Conservation (phyloP, 2,329 filamentous ascomycete species). For the Zopfia rhizophila region DNA sequence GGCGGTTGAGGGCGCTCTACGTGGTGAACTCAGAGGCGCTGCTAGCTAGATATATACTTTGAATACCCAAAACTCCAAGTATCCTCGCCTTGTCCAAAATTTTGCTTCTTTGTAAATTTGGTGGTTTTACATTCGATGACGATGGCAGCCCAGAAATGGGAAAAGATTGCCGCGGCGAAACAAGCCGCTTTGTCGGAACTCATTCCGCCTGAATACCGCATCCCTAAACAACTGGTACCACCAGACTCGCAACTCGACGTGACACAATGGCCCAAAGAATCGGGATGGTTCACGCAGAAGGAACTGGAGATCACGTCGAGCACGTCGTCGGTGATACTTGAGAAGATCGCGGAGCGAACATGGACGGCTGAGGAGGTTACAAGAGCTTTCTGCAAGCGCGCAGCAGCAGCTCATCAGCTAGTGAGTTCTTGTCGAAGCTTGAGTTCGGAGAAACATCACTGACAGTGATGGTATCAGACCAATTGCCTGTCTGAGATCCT, state of each 20-base stretch:
- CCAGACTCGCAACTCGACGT: slow-evolving; percentile 66
- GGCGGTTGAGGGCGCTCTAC: slow-evolving; percentile 20
- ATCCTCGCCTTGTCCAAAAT: neutral
- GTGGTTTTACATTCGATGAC: slow-evolving; percentile 8
- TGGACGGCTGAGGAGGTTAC: slow-evolving; percentile 65
- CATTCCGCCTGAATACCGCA: slow-evolving; percentile 68
- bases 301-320: slow-evolving; percentile 63
- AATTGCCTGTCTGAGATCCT: slow-evolving; percentile 70
- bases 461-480: slow-evolving; percentile 57
- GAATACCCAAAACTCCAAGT: neutral
- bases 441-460: no score
- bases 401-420: slow-evolving; percentile 65
- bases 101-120: neutral
- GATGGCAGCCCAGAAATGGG: slow-evolving; percentile 54
- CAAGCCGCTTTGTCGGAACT: slow-evolving; percentile 57
- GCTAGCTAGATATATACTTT: no score
- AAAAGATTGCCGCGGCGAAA: slow-evolving; percentile 55
- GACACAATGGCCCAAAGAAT: slow-evolving; percentile 64
- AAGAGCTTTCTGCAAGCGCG: slow-evolving; percentile 64
- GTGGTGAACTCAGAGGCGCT: no score
- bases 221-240: slow-evolving; percentile 65
- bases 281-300: slow-evolving; percentile 67
- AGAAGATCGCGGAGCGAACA: slow-evolving; percentile 52
- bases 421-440: slow-evolving; percentile 44
- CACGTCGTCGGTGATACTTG: slow-evolving; percentile 53